Percentiles rank a stretch among this genome's conserved stretches.
These are phyloP conservation scores for Didymella glomerata DNA, from an alignment of 2,329 filamentous ascomycete genomes.

Conservation along the genomic window DNA sequence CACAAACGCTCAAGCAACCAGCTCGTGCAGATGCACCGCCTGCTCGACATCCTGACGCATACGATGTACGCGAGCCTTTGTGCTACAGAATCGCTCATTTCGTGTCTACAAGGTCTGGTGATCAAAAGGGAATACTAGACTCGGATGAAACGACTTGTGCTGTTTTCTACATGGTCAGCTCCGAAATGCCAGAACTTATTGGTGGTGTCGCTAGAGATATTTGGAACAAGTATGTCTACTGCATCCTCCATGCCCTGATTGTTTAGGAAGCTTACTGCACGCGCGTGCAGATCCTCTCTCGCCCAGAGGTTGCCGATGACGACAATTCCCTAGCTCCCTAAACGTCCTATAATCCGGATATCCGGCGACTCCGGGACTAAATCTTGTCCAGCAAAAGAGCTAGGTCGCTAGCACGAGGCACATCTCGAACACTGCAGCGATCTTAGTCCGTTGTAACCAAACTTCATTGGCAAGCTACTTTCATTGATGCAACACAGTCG, in stretches of 20 bases:
- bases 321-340: not conserved
- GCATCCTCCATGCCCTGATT: not conserved
- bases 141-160: not conserved
- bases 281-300: not conserved
- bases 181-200: not conserved
- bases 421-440: not conserved
- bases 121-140: not conserved
- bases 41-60: not conserved
- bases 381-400: not conserved
- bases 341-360: not conserved
- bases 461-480: not conserved
- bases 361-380: not conserved
- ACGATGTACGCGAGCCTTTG: not conserved
- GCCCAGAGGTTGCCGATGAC: not conserved
- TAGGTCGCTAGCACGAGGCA: not conserved
- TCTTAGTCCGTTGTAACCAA: not conserved
- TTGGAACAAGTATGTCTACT: not conserved
- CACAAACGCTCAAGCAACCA: not conserved
- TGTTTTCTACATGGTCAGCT: not conserved
- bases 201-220: not conserved
- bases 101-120: not conserved
- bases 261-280: not conserved
- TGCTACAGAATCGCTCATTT: not conserved
- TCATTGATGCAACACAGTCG: constrained; percentile 1
- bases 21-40: not conserved